Conservation (phyloP, 306 rosid genomes). For the Lablab purpureus region DNA sequence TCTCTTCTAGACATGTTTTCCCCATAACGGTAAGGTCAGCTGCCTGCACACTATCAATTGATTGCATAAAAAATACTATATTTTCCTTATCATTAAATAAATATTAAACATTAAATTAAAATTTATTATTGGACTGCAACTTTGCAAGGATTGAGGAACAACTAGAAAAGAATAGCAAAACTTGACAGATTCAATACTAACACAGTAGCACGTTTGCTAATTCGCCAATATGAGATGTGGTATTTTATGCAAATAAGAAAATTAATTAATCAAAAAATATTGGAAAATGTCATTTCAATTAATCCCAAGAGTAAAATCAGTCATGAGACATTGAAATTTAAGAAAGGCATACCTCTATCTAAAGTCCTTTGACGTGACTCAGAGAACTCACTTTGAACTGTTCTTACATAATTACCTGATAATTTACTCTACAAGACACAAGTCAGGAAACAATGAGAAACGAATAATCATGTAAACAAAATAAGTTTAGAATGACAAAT, state of each 20-base stretch:
- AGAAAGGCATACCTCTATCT: slow-evolving; percentile 52
- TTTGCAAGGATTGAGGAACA: background rate
- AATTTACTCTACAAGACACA: slow-evolving; percentile 53
- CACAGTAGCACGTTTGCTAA: slow-evolving; percentile 6
- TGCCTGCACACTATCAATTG: slow-evolving; percentile 2
- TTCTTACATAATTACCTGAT: slow-evolving; percentile 50
- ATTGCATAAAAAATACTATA: slow-evolving; percentile 10
- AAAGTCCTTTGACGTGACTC: slow-evolving; percentile 62
- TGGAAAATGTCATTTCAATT: slow-evolving; percentile 3
- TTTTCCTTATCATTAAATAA: slow-evolving; percentile 11
- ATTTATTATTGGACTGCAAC: background rate
- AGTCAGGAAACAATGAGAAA: slow-evolving; percentile 23
- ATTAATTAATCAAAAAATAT: slow-evolving; percentile 9
- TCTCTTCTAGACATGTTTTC: slow-evolving; percentile 26
- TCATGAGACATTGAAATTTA: slow-evolving; percentile 7
- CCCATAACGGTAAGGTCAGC: slow-evolving; percentile 11
- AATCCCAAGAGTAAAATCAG: slow-evolving; percentile 10
- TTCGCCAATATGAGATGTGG: background rate
- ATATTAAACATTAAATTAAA: background rate
- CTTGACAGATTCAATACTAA: slow-evolving; percentile 31
- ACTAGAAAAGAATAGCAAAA: slow-evolving; percentile 22
- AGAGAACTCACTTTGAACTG: slow-evolving; percentile 52
- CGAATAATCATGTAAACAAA: background rate
- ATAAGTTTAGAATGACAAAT: background rate
- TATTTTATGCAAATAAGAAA: slow-evolving; percentile 10